phyloP scores from a whole-genome alignment of 768 basidiomycete species.

The Naganishia antarctica region DNA sequence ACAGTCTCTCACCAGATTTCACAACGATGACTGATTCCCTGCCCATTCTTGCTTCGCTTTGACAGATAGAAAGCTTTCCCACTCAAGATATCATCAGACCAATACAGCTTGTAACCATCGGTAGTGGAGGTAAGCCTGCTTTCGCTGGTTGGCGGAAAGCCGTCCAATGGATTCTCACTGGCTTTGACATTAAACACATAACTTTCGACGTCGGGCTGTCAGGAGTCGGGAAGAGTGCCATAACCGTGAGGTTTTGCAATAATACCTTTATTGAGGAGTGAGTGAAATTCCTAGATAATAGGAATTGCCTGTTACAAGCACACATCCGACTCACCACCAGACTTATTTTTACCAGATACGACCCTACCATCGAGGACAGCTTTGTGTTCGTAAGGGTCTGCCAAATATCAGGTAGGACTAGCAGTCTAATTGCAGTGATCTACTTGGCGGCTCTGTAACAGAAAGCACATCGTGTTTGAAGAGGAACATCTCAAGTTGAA shows the following conservation, averaged over 20 bases:
- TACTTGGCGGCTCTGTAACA: too few relatives aligned
- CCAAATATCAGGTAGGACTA: too few relatives aligned
- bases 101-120: not conserved
- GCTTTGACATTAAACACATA: too few relatives aligned
- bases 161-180: too few relatives aligned
- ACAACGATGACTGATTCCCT: too few relatives aligned
- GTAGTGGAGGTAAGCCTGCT: conserved; percentile 10
- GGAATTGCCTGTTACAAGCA: not conserved
- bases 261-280: conserved; percentile 48
- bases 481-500: conserved; percentile 54
- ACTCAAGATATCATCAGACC: not conserved
- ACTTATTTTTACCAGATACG: conserved; percentile 46
- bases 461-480: conserved; percentile 53
- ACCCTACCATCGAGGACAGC: conserved; percentile 54
- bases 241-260: conserved; percentile 53
- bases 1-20: too few relatives aligned
- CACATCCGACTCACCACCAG: too few relatives aligned
- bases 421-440: too few relatives aligned
- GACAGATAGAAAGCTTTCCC: not conserved
- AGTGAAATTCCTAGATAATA: conserved; percentile 28
- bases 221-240: conserved; percentile 49
- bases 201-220: too few relatives aligned
- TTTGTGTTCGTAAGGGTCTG: conserved; percentile 1
- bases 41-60: too few relatives aligned
- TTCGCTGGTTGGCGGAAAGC: too few relatives aligned